Percentiles rank a stretch among this genome's conserved stretches.
phyloP scores from a whole-genome alignment of 371 early-diverging fungal genomes.

The Chytridium lagenaria region DNA sequence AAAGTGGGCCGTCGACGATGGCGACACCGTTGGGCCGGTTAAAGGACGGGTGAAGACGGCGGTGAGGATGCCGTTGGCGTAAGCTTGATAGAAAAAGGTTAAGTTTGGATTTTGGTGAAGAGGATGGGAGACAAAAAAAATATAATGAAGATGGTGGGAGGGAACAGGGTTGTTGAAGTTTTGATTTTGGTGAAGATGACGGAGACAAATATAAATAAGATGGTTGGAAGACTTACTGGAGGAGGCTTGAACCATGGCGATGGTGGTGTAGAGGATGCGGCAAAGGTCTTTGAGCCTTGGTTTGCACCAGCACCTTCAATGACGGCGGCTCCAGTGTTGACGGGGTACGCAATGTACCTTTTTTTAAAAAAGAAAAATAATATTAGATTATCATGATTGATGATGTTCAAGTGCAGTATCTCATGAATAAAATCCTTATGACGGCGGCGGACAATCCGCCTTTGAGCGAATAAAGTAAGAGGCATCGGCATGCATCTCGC shows the following conservation, averaged over 20 bases:
- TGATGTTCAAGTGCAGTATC: too few relatives aligned
- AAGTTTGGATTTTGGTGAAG: not conserved
- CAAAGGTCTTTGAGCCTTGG: not conserved
- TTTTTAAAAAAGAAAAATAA: too few relatives aligned
- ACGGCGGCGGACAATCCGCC: too few relatives aligned
- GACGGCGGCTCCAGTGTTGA: not conserved
- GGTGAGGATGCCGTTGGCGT: constrained; percentile 25
- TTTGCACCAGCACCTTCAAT: constrained; percentile 1
- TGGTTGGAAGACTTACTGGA: too few relatives aligned
- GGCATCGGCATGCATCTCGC: too few relatives aligned
- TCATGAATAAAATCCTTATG: too few relatives aligned
- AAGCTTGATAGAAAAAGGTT: too few relatives aligned
- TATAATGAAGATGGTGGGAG: not conserved
- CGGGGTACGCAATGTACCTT: constrained; percentile 9
- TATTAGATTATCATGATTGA: too few relatives aligned
- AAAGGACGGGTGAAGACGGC: constrained; percentile 16
- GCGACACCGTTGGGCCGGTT: not conserved
- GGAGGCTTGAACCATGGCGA: not conserved
- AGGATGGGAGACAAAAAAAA: not conserved
- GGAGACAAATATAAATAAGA: too few relatives aligned
- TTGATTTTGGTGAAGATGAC: too few relatives aligned
- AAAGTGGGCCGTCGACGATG: not conserved
- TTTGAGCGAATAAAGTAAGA: too few relatives aligned
- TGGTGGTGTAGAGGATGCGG: constrained; percentile 8
- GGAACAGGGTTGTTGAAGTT: too few relatives aligned